phyloP scores from a whole-genome alignment of 352 stramenopile species.

The Plasmopara viticola region DNA sequence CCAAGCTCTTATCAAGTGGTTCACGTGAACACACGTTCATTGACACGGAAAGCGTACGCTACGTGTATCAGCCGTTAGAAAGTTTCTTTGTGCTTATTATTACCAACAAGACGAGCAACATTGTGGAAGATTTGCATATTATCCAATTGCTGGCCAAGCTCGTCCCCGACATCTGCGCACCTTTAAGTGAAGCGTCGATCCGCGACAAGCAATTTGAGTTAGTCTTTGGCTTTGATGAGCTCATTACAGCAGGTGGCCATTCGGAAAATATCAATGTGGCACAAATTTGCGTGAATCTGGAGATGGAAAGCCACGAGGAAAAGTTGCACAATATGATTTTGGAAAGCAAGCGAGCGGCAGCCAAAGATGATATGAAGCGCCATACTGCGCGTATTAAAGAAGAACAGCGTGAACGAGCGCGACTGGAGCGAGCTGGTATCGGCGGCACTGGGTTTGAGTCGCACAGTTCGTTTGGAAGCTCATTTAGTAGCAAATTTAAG shows the following conservation, averaged over 20 bases:
- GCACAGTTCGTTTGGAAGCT: constrained; percentile 67
- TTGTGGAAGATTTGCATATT: constrained; percentile 98
- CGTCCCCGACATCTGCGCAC: constrained; percentile 92
- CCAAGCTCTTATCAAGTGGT: constrained; percentile 94
- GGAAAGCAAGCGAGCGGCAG: constrained; percentile 90
- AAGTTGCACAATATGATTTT: constrained; percentile 98
- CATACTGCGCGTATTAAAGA: constrained; percentile 85
- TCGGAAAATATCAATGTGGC: constrained; percentile 93
- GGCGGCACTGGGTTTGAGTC: constrained; percentile 64
- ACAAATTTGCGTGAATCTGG: constrained; percentile 95
- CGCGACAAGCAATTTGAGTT: constrained; percentile 97
- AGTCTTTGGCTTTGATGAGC: constrained; percentile 99
- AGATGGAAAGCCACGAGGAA: constrained; percentile 99
- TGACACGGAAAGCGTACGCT: constrained; percentile 97
- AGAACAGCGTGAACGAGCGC: constrained; percentile 77
- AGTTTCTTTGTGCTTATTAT: constrained; percentile 98
- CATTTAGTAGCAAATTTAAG: constrained; percentile 58
- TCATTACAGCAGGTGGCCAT: constrained; percentile 95
- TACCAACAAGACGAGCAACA: constrained; percentile 99
- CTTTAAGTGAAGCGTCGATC: constrained; percentile 91
- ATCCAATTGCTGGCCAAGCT: constrained; percentile 97
- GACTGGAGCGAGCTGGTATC: constrained; percentile 66
- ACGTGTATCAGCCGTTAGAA: constrained; percentile 99
- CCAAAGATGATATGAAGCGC: constrained; percentile 87
- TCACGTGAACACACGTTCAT: constrained; percentile 98